Conservation (phyloP, 73 alveolate species). For the Tetrahymena malaccensis region DNA sequence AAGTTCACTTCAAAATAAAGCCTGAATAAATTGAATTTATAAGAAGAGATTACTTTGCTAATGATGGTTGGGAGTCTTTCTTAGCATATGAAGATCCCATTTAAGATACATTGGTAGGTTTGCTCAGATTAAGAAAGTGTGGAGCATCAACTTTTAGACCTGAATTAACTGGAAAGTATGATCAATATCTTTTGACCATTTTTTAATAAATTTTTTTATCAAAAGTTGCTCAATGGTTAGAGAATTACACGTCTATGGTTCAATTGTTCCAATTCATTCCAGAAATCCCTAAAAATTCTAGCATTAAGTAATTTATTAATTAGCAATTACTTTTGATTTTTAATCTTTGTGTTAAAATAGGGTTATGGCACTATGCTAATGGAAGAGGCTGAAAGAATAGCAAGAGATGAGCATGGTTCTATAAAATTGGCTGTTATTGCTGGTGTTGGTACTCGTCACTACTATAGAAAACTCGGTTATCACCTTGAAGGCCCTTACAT, state of each 20-base stretch:
- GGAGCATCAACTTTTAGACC: constrained; percentile 79
- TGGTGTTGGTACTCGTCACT: constrained; percentile 95
- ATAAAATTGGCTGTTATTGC: constrained; percentile 90
- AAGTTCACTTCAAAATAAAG: constrained; percentile 88
- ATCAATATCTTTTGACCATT: neutral
- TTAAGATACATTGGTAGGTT: constrained; percentile 91
- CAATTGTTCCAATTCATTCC: constrained; percentile 94
- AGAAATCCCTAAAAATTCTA: constrained; percentile 95
- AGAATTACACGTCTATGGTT: constrained; percentile 96
- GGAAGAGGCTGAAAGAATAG: constrained; percentile 98
- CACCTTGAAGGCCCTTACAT: constrained; percentile 89
- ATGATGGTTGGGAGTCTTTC: constrained; percentile 98
- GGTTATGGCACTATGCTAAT: constrained; percentile 95
- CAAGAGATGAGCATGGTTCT: constrained; percentile 92
- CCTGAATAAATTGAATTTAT: constrained; percentile 94
- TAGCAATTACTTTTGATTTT: neutral
- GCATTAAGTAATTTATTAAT: constrained; percentile 53
- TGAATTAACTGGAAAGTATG: constrained; percentile 54
- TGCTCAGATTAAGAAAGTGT: constrained; percentile 88
- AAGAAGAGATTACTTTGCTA: constrained; percentile 94
- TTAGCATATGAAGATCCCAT: constrained; percentile 94
- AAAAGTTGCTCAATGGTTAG: constrained; percentile 82
- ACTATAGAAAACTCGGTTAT: constrained; percentile 91
- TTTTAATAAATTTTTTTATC: neutral
- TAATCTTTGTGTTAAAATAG: neutral